Evolutionary conservation across 176 grass and related monocot genomes (phyloP), one percentile per base, ranked within the genome.

Genomic region (Rhynchospora tenuis): DNA sequence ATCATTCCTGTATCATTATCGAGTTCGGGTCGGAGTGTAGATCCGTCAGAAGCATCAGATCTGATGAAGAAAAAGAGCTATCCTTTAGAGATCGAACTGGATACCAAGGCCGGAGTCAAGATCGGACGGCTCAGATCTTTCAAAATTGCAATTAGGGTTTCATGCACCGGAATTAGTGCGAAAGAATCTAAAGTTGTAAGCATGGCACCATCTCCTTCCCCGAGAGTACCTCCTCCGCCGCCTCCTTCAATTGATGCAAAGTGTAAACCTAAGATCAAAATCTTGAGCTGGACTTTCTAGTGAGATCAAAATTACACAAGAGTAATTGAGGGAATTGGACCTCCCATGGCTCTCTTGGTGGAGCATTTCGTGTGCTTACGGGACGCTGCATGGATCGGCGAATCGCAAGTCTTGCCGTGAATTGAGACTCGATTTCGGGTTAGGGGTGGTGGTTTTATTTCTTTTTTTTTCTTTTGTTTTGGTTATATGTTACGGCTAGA

Each of bases 281-380:
- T 94, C 87, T 98, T 92, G 92, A 94, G 88, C 85, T 95, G 95
- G 92, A 90, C 95, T 52, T 86, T 94, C 90, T 98, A 89, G 91
- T 60, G 61, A 69, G 48, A 26, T 16, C 27, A 54, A 66, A 86
- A 33, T 38, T 38, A 38, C 33, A 38, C 52, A 76, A 76, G 84
- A 85, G 67, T 75, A 57, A 46, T 86, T 87, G 72, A 82, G 82
- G 45, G 28, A 71, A 81, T 71, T 52, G 24, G 3, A 68, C 83
- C 68, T 45, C 79, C 61, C 0, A 11, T 23, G 58, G n/a, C 17
- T 87, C 63, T 91, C 64, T 76, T 55, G 59, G 28, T 42, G 47
- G 68, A 79, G 87, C 85, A 73, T 83, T 89, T 86, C 88, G 89
- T 88, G 92, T 85, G 90, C 86, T 88, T 76, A 86, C 85, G 88